Percentiles rank a stretch among this genome's conserved stretches.
phyloP scores from a whole-genome alignment of 2,329 filamentous ascomycete genomes.

The Teratosphaeria zuluensis region DNA sequence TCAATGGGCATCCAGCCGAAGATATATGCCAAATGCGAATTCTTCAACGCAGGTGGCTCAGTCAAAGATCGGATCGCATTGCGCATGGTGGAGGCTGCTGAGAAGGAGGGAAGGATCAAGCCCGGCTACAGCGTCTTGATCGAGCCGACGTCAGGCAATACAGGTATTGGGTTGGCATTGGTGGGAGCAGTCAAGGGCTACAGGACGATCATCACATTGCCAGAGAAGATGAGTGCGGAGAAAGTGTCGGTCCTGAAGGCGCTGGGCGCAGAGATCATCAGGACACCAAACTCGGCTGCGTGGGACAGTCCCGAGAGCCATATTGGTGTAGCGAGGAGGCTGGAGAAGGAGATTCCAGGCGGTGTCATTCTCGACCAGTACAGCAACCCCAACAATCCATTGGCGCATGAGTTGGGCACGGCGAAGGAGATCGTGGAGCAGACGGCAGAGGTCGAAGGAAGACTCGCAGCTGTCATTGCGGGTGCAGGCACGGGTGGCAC shows the following conservation, averaged over 20 bases:
- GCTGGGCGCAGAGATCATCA: slow-evolving; percentile 91
- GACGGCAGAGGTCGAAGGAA: slow-evolving; percentile 54
- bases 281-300: slow-evolving; percentile 90
- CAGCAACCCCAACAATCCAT: slow-evolving; percentile 79
- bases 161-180: slow-evolving; percentile 89
- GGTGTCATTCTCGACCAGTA: slow-evolving; percentile 98
- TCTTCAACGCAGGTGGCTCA: slow-evolving; percentile 61
- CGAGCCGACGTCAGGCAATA: slow-evolving; percentile 96
- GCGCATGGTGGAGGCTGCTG: slow-evolving; percentile 95
- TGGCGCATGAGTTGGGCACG: slow-evolving; percentile 87
- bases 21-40: slow-evolving; percentile 31
- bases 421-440: slow-evolving; percentile 95
- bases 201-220: slow-evolving; percentile 95
- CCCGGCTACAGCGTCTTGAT: slow-evolving; percentile 86
- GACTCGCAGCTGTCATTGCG: slow-evolving; percentile 73
- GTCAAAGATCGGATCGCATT: slow-evolving; percentile 89
- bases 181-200: slow-evolving; percentile 95
- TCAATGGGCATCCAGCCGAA: slow-evolving; percentile 74
- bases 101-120: slow-evolving; percentile 85
- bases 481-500: slow-evolving; percentile 94
- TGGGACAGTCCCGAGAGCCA: slow-evolving; percentile 93
- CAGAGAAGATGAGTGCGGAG: slow-evolving; percentile 98
- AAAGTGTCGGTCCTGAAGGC: slow-evolving; percentile 93
- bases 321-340: slow-evolving; percentile 81
- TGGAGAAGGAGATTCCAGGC: slow-evolving; percentile 93